Evolutionary conservation across 257 asterid species (phyloP).

Genomic region (Phtheirospermum japonicum): DNA sequence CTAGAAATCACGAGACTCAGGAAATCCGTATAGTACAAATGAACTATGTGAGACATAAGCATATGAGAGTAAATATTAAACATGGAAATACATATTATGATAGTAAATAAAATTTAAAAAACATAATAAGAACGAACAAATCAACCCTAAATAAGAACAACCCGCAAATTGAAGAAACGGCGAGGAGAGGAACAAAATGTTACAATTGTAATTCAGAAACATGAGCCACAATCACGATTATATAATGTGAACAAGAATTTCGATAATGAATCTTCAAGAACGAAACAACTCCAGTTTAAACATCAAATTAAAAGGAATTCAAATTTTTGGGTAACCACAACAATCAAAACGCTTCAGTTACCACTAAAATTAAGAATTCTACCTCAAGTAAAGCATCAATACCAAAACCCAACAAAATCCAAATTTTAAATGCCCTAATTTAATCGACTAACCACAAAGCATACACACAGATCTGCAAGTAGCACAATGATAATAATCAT

Average conservation of each 20-base stretch:
- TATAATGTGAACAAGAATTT: neutral
- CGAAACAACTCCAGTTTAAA: constrained; percentile 3
- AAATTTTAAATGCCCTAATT: constrained; percentile 6
- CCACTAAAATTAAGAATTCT: constrained; percentile 4
- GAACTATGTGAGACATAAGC: no score
- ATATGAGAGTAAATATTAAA: no score
- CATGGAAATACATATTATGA: no score
- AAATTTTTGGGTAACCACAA: neutral
- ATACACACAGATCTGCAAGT: constrained; percentile 25
- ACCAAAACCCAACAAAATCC: constrained; percentile 8
- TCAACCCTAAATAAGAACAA: no score
- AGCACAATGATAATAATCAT: constrained; percentile 19
- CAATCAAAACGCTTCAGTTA: constrained; percentile 6
- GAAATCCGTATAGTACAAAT: no score
- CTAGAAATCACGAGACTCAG: no score
- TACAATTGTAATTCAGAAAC: no score
- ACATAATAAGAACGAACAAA: no score
- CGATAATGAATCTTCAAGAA: neutral
- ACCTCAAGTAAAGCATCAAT: neutral
- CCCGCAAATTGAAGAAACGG: no score
- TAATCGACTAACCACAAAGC: constrained; percentile 19
- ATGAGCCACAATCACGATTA: constrained; percentile 1
- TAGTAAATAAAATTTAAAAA: no score
- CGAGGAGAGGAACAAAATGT: no score
- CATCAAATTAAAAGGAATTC: constrained; percentile 2